Base-by-base conservation (phyloP, 1,284 basidiomycete species). In the Phylloboletellus chloephorus region DNA sequence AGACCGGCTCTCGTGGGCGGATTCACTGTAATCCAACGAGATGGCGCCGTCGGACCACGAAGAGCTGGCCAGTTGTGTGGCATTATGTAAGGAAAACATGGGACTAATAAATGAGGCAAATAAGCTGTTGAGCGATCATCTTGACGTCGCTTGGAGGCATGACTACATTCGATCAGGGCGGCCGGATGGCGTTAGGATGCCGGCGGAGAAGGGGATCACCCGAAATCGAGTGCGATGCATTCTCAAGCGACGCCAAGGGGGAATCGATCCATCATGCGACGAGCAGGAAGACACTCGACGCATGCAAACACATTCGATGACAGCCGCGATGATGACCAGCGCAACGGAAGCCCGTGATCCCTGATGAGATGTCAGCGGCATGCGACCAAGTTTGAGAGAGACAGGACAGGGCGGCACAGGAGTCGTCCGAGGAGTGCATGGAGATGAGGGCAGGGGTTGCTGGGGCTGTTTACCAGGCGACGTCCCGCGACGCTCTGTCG, bases 81-180 rank as follows among this genome's bases (percentile, higher is more conserved):
- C n/a, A n/a, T n/a, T n/a, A n/a, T n/a, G n/a, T n/a, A n/a, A 47
- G 43, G 48, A 48, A 62, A 56, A 56, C 60, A 60, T 5, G 22
- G 12, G 32, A 21, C 6, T 30, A n/a, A 46, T 58, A 57, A 58
- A 48, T 45, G 56, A 51, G 52, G 52, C 50, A 33, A 32, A 44
- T 47, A 21, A 31, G 16, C 31, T 31, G 41, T 30, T 10, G 36
- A 51, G 39, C 34, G 40, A 57, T 48, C 47, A n/a, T n/a, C 31
- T 53, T 45, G 54, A 51, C 56, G 39, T 63, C 54, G 58, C 54
- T 55, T 62, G 47, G 8, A 42, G 32, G 13, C 24, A 31, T 39
- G 42, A 30, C 34, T 31, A 17, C 39, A 41, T 37, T 46, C 47
- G 58, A 58, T 63, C 60, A 63, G 60, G 44, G 29, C 31, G 35